phyloP scores from a whole-genome alignment of 1,139 yeast species.

The Suhomyces coccinellae region DNA sequence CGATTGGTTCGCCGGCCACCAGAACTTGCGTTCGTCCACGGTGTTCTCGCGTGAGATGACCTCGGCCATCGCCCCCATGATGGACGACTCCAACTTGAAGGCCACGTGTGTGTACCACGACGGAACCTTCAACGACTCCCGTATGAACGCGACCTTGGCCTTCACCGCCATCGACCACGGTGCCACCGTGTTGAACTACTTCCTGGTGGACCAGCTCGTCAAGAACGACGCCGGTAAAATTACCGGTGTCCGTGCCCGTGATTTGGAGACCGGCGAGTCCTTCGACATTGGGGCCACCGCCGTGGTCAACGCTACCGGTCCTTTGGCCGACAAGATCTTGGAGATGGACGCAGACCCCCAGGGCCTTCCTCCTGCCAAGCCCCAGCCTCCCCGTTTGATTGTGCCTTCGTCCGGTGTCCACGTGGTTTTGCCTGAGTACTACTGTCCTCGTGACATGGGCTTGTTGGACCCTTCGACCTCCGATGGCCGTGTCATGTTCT shows the following conservation, averaged over 20 bases:
- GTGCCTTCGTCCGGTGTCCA: constrained; percentile 96
- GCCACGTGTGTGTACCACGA: constrained; percentile 94
- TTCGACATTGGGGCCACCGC: constrained; percentile 65
- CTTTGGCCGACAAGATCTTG: constrained; percentile 79
- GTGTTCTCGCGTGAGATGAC: constrained; percentile 69
- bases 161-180: constrained; percentile 84
- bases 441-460: constrained; percentile 87
- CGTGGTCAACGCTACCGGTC: constrained; percentile 93
- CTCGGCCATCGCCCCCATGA: constrained; percentile 80
- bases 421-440: constrained; percentile 87
- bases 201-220: constrained; percentile 72
- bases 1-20: constrained; percentile 90
- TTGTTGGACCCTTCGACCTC: constrained; percentile 87
- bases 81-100: constrained; percentile 76
- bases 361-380: constrained; percentile 59
- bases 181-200: constrained; percentile 86
- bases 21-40: constrained; percentile 79
- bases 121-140: constrained; percentile 90
- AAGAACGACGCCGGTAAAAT: constrained; percentile 63
- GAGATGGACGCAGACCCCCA: constrained; percentile 79
- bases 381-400: constrained; percentile 67
- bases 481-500: constrained; percentile 96
- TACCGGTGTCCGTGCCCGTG: constrained; percentile 74
- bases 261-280: constrained; percentile 69
- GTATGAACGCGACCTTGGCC: constrained; percentile 87